Percentiles rank a stretch among this genome's conserved stretches.
Evolutionary conservation across 2,329 filamentous ascomycete species (phyloP).

Genomic region (Cladosporium sp.): DNA sequence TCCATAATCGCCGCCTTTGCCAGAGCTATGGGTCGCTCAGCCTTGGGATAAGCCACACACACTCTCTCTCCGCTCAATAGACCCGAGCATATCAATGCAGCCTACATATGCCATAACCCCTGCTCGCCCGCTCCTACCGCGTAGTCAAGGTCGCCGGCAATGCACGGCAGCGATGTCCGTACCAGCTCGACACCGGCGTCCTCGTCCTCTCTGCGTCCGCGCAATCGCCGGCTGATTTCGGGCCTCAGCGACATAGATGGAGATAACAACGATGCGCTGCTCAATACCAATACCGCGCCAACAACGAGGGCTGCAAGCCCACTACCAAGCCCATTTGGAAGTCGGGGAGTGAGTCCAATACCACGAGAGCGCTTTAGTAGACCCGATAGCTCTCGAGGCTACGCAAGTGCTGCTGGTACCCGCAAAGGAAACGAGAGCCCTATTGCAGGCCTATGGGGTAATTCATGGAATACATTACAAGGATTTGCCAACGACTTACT

Average conservation of each 20-base stretch:
- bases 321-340: slow-evolving; percentile 3
- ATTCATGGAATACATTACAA: slow-evolving; percentile 47
- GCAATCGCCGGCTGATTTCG: slow-evolving; percentile 45
- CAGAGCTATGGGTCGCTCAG: background rate
- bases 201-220: slow-evolving; percentile 42
- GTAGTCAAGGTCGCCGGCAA: slow-evolving; percentile 19
- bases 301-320: slow-evolving; percentile 11
- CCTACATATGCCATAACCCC: background rate
- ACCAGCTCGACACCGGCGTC: slow-evolving; percentile 33
- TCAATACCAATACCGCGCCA: slow-evolving; percentile 30
- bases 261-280: slow-evolving; percentile 30
- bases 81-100: slow-evolving; percentile 7
- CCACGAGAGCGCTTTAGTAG: slow-evolving; percentile 9
- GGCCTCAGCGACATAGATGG: slow-evolving; percentile 42
- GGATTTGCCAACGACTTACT: slow-evolving; percentile 47
- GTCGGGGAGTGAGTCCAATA: slow-evolving; percentile 11
- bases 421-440: slow-evolving; percentile 12
- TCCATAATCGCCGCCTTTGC: background rate
- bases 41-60: background rate
- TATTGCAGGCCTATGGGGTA: slow-evolving; percentile 44
- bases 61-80: background rate
- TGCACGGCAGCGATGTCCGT: slow-evolving; percentile 28
- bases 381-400: slow-evolving; percentile 9
- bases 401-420: background rate
- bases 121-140: background rate